Conservation (phyloP, 83 land plant genomes). For the Thuja plicata region DNA sequence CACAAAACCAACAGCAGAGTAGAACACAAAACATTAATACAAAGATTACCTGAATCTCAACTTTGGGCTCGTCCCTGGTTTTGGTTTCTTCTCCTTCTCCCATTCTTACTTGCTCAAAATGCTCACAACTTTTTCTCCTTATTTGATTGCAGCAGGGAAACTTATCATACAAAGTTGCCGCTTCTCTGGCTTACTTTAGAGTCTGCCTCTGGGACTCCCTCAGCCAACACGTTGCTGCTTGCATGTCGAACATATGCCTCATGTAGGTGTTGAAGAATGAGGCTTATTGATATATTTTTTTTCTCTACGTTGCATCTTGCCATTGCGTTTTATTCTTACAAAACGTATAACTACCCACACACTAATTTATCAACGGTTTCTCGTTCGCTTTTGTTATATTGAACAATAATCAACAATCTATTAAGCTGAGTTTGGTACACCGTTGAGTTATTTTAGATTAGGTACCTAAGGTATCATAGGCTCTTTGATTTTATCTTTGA, state of each 20-base stretch:
- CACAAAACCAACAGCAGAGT: background rate
- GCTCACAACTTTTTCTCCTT: too few relatives aligned
- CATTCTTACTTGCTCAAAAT: slow-evolving; percentile 19
- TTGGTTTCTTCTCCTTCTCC: slow-evolving; percentile 53
- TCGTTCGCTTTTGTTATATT: background rate
- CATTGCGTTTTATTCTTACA: background rate
- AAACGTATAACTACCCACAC: background rate
- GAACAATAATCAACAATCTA: too few relatives aligned
- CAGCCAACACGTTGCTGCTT: background rate
- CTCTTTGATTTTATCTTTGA: too few relatives aligned
- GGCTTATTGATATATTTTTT: background rate
- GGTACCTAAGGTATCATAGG: too few relatives aligned
- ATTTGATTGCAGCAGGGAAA: background rate
- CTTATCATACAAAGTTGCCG: background rate
- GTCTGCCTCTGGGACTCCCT: too few relatives aligned
- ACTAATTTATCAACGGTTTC: background rate
- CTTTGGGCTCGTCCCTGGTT: slow-evolving; percentile 34
- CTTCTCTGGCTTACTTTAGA: background rate
- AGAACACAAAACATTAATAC: background rate
- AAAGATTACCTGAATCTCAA: slow-evolving; percentile 42
- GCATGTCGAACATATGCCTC: slow-evolving; percentile 2
- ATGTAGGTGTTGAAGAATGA: background rate
- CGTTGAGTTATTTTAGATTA: too few relatives aligned
- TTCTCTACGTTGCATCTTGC: background rate
- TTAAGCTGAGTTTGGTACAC: too few relatives aligned